phyloP scores from a whole-genome alignment of 1,139 yeast genomes.

The Yamadazyma taylorii region DNA sequence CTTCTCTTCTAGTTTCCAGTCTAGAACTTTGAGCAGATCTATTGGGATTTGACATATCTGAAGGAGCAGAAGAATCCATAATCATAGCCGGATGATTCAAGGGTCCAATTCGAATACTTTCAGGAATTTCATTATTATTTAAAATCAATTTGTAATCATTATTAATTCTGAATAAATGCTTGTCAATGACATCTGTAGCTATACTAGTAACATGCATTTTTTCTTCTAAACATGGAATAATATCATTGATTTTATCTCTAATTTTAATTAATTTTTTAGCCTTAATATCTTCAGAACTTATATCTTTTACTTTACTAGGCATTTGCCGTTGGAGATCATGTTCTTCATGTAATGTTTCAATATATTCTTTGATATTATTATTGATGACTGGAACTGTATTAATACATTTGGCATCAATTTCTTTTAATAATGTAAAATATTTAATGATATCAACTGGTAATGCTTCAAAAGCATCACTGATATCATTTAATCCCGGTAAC shows the following conservation, averaged over 20 bases:
- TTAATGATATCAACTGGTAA: constrained; percentile 81
- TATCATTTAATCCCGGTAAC: constrained; percentile 87
- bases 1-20: constrained; percentile 85
- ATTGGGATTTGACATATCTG: constrained; percentile 29
- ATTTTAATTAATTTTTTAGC: constrained; percentile 31
- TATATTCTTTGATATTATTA: constrained; percentile 55
- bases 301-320: constrained; percentile 4
- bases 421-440: constrained; percentile 84
- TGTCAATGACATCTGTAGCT: constrained; percentile 75
- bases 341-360: constrained; percentile 39
- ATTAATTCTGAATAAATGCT: constrained; percentile 72
- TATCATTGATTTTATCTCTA: constrained; percentile 55
- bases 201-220: constrained; percentile 96
- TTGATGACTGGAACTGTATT: constrained; percentile 69
- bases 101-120: constrained; percentile 64
- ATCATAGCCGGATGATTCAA: constrained; percentile 89
- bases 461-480: constrained; percentile 89
- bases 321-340: constrained; percentile 5
- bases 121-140: constrained; percentile 74
- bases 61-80: constrained; percentile 47
- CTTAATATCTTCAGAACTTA: constrained; percentile 7
- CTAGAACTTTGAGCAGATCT: constrained; percentile 70
- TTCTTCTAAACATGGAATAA: constrained; percentile 92
- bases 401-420: constrained; percentile 92
- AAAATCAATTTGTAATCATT: constrained; percentile 75